Percentiles rank a stretch among this genome's conserved stretches.
Conservation (phyloP, 2,329 filamentous ascomycete genomes). For the Helminthosporium solani region DNA sequence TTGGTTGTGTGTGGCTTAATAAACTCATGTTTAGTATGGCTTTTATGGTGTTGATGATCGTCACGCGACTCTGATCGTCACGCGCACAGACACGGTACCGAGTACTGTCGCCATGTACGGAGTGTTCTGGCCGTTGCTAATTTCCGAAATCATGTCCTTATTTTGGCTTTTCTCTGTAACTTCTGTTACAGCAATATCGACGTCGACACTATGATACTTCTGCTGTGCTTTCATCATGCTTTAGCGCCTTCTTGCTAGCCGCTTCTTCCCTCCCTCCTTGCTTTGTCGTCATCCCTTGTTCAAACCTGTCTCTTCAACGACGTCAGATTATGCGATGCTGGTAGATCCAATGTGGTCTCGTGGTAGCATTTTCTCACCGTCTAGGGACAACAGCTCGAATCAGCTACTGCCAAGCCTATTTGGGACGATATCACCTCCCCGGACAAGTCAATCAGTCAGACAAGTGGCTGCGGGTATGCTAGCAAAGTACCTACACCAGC, state of each 20-base stretch:
- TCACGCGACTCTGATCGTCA: no score
- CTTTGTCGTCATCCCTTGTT: background rate
- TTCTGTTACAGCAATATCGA: background rate
- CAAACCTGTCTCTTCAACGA: background rate
- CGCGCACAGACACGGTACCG: no score
- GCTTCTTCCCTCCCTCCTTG: background rate
- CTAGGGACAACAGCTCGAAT: background rate
- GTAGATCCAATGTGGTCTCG: background rate
- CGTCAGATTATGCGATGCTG: background rate
- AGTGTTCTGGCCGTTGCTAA: background rate
- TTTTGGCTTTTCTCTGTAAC: background rate
- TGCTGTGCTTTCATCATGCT: background rate
- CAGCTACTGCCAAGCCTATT: background rate
- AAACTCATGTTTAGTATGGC: no score
- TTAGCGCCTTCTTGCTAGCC: background rate
- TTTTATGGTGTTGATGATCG: no score
- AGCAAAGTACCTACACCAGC: background rate
- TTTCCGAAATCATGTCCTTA: background rate
- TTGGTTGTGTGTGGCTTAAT: no score
- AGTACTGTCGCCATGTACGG: no score
- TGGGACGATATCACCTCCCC: background rate
- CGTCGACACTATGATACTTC: background rate
- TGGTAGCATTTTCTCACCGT: constrained; percentile 1
- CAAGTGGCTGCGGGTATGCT: background rate
- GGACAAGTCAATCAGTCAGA: background rate